These are phyloP conservation scores for Termitomyces titanicus DNA, from an alignment of 768 basidiomycete species.

Conservation along the genomic window DNA sequence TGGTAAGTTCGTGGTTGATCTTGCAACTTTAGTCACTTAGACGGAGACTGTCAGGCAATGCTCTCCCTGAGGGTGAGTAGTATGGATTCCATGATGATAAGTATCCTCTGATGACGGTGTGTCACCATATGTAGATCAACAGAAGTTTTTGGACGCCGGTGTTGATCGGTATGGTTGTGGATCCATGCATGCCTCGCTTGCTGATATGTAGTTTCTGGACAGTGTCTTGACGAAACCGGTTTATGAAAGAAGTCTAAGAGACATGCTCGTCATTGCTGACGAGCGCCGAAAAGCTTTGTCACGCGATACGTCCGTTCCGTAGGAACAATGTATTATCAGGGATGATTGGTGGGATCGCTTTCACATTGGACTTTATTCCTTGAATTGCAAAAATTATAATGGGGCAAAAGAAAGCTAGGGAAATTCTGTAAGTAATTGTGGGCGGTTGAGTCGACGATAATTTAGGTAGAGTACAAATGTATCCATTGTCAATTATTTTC, in stretches of 20 bases:
- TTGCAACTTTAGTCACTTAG: not conserved
- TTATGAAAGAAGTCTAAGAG: conserved; percentile 50
- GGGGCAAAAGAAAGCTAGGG: not conserved
- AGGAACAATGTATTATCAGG: not conserved
- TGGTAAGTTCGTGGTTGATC: conserved; percentile 33
- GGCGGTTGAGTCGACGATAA: too few relatives aligned
- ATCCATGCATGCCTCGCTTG: not conserved
- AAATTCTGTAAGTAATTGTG: not conserved
- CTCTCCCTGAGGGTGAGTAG: conserved; percentile 42
- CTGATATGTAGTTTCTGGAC: conserved; percentile 10
- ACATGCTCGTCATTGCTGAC: conserved; percentile 42
- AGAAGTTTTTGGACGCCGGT: conserved; percentile 72
- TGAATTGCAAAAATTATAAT: not conserved
- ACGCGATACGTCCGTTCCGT: conserved; percentile 9
- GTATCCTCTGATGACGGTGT: not conserved
- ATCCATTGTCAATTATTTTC: too few relatives aligned
- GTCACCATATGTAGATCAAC: conserved; percentile 57
- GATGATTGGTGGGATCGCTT: not conserved
- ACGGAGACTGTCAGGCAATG: conserved; percentile 40
- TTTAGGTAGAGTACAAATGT: not conserved
- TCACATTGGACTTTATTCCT: not conserved
- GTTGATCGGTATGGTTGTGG: conserved; percentile 58
- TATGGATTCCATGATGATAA: too few relatives aligned
- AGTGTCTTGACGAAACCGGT: conserved; percentile 83
- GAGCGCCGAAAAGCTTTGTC: conserved; percentile 37